Evolutionary conservation across 2,329 filamentous ascomycete species (phyloP).

Genomic region (Didymella segeticola): DNA sequence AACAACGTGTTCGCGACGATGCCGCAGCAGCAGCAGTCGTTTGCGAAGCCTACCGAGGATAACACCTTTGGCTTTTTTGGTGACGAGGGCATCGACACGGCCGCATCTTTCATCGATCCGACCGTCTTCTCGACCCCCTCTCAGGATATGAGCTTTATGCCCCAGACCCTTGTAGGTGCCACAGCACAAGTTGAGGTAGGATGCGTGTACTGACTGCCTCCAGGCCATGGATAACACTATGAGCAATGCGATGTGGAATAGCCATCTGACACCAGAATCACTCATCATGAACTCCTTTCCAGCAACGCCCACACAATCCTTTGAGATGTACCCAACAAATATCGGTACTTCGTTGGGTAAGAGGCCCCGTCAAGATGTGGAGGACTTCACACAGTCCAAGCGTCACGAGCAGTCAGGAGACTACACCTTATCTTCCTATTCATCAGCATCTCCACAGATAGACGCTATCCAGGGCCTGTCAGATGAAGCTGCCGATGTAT

Average conservation of each 20-base stretch:
- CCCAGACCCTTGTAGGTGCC: conserved; percentile 39
- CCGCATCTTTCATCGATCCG: conserved; percentile 31
- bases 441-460: conserved; percentile 25
- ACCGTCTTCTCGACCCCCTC: conserved; percentile 27
- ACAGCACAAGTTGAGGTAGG: not conserved
- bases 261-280: conserved; percentile 31
- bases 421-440: conserved; percentile 35
- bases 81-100: conserved; percentile 47
- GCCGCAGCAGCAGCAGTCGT: conserved; percentile 27
- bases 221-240: conserved; percentile 45
- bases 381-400: conserved; percentile 44
- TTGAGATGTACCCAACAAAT: conserved; percentile 33
- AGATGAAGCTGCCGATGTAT: conserved; percentile 48
- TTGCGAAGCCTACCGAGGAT: conserved; percentile 40
- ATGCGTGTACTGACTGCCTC: conserved; percentile 12
- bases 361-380: conserved; percentile 39
- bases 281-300: conserved; percentile 31
- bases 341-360: conserved; percentile 32
- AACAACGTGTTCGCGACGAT: conserved; percentile 34
- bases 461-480: conserved; percentile 29
- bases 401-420: conserved; percentile 36
- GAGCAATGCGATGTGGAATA: conserved; percentile 33
- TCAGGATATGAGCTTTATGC: conserved; percentile 34
- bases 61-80: conserved; percentile 41
- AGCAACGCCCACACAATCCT: conserved; percentile 35